These are phyloP conservation scores for Zoysia matrella DNA, from an alignment of 202 grass and related monocot genomes.

Conservation along the genomic window DNA sequence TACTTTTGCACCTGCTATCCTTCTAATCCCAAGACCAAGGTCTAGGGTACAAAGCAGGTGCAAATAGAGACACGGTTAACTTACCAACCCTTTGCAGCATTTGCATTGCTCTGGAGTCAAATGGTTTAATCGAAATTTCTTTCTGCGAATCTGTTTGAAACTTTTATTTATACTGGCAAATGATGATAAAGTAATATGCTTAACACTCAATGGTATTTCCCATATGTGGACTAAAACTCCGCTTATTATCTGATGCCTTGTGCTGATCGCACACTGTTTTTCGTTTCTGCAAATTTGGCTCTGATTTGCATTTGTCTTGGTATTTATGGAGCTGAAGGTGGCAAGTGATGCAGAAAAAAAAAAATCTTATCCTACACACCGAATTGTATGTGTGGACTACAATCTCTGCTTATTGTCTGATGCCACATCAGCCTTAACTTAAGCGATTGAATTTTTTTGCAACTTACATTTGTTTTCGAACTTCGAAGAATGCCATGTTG, in stretches of 20 bases:
- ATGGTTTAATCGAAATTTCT: conserved; percentile 62
- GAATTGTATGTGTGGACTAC: conserved; percentile 50
- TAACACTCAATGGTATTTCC: conserved; percentile 59
- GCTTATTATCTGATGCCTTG: conserved; percentile 84
- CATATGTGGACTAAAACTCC: conserved; percentile 67
- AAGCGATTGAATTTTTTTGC: too few relatives aligned
- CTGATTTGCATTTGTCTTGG: not conserved
- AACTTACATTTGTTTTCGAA: too few relatives aligned
- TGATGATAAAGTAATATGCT: conserved; percentile 69
- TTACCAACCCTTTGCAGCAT: conserved; percentile 81
- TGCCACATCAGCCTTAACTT: conserved; percentile 25
- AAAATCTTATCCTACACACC: conserved; percentile 54
- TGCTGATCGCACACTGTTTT: not conserved
- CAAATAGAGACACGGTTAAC: conserved; percentile 62
- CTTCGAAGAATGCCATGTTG: too few relatives aligned
- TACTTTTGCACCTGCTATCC: conserved; percentile 41
- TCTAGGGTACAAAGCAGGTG: conserved; percentile 52
- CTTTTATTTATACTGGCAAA: not conserved
- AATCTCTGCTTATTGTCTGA: conserved; percentile 77
- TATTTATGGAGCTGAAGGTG: not conserved
- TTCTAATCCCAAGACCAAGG: conserved; percentile 31
- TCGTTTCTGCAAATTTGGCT: too few relatives aligned
- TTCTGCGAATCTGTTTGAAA: not conserved
- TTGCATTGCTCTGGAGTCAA: conserved; percentile 89
- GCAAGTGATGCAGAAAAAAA: conserved; percentile 43